Percentiles rank a stretch among this genome's conserved stretches.
These are phyloP conservation scores for Gossypium armourianum DNA, from an alignment of 441 rosid species.

Conservation along the genomic window DNA sequence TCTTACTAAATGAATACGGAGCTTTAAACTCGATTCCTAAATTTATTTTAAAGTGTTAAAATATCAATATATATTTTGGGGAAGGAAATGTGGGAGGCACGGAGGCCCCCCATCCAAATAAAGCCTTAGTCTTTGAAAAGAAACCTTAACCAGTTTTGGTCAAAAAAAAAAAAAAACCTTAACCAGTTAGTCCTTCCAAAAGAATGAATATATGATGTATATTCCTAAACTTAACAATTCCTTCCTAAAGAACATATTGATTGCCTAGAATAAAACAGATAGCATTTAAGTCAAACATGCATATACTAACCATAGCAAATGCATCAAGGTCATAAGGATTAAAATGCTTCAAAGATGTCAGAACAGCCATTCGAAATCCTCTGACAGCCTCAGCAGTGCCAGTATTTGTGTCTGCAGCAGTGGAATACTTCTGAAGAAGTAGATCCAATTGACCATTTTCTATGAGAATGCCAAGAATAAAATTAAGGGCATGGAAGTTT, in stretches of 20 bases:
- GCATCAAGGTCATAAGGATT: constrained; percentile 83
- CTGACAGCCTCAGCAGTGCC: constrained; percentile 81
- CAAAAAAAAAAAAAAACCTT: background rate
- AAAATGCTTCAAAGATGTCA: constrained; percentile 81
- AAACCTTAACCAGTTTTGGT: background rate
- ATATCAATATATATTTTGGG: background rate
- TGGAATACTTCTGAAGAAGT: constrained; percentile 81
- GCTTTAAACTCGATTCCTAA: background rate
- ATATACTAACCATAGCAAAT: constrained; percentile 70
- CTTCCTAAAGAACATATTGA: background rate
- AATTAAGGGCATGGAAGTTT: constrained; percentile 87
- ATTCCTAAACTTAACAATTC: background rate
- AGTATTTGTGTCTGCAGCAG: constrained; percentile 73
- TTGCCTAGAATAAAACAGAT: constrained; percentile 1
- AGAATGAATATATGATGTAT: background rate
- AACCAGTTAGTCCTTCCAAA: background rate
- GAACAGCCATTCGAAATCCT: constrained; percentile 93
- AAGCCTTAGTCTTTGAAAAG: background rate
- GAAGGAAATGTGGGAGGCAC: background rate
- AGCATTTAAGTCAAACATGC: constrained; percentile 1
- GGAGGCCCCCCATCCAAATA: background rate
- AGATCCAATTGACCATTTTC: constrained; percentile 92
- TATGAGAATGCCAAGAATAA: constrained; percentile 84
- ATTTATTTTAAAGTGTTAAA: constrained; percentile 1
- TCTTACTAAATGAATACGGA: background rate